Conservation (phyloP, 2,329 filamentous ascomycete species). For the Clonostachys byssicola region DNA sequence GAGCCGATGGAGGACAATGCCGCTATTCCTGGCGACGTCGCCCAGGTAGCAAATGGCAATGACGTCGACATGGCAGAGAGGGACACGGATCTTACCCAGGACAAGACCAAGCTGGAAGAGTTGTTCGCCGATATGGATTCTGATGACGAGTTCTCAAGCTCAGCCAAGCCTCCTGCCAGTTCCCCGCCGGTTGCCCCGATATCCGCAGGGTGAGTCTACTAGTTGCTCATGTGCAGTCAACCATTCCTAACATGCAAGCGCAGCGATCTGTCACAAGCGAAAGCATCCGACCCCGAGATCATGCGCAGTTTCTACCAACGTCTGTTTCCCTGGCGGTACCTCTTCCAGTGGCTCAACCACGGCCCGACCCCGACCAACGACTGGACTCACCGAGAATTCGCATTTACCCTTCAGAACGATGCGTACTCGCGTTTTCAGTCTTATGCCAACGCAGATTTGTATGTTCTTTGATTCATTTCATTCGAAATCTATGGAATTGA, state of each 20-base stretch:
- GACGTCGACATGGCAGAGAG: slow-evolving; percentile 31
- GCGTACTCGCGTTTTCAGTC: slow-evolving; percentile 90
- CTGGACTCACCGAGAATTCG: slow-evolving; percentile 92
- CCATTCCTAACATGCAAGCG: background rate
- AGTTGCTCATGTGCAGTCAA: no score
- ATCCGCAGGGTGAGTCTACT: background rate
- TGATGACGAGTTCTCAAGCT: slow-evolving; percentile 56
- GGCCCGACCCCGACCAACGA: slow-evolving; percentile 80
- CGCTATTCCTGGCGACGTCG: slow-evolving; percentile 16
- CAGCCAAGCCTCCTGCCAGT: no score
- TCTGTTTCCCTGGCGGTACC: slow-evolving; percentile 87
- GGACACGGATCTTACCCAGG: slow-evolving; percentile 20
- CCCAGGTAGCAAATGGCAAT: slow-evolving; percentile 13
- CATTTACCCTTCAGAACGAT: slow-evolving; percentile 89
- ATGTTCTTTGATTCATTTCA: slow-evolving; percentile 4
- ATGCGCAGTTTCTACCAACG: slow-evolving; percentile 95
- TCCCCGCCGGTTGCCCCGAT: background rate
- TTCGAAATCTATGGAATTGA: accelerated
- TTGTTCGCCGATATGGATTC: slow-evolving; percentile 55
- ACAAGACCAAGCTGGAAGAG: slow-evolving; percentile 52
- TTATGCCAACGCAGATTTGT: slow-evolving; percentile 50
- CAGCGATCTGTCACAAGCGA: slow-evolving; percentile 29
- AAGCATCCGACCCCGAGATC: slow-evolving; percentile 71
- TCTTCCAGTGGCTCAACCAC: slow-evolving; percentile 98
- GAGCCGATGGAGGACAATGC: slow-evolving; percentile 26